Evolutionary conservation across 306 rosid genomes (phyloP).

Genomic region (Vigna mungo): DNA sequence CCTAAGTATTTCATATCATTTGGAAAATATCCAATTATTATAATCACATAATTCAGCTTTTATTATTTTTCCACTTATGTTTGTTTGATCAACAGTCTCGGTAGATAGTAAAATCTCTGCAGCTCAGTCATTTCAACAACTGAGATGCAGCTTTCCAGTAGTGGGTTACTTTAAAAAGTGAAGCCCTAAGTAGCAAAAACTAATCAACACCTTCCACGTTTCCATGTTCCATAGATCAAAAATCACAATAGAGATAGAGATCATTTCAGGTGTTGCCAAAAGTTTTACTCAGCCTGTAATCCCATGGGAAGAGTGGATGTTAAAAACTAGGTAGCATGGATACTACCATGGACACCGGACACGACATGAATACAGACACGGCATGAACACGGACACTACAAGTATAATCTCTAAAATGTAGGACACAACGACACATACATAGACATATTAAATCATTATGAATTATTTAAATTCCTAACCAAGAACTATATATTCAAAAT

Average conservation of each 20-base stretch:
- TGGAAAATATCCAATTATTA: background rate
- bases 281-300: background rate
- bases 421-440: too few species aligned
- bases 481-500: too few species aligned
- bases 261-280: background rate
- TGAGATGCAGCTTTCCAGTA: background rate
- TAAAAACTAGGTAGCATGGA: background rate
- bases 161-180: background rate
- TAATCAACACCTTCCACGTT: background rate
- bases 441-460: too few species aligned
- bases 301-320: background rate
- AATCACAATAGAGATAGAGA: background rate
- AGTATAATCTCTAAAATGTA: too few species aligned
- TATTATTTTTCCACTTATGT: background rate
- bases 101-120: background rate
- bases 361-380: too few species aligned
- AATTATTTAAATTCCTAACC: too few species aligned
- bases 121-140: slow-evolving; percentile 11
- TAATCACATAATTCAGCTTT: background rate
- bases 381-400: too few species aligned
- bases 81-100: background rate
- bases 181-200: background rate
- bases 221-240: background rate
- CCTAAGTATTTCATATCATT: background rate
- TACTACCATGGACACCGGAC: too few species aligned